Conservation (phyloP, 148 eudicot genomes). For the Heliosperma pusillum region DNA sequence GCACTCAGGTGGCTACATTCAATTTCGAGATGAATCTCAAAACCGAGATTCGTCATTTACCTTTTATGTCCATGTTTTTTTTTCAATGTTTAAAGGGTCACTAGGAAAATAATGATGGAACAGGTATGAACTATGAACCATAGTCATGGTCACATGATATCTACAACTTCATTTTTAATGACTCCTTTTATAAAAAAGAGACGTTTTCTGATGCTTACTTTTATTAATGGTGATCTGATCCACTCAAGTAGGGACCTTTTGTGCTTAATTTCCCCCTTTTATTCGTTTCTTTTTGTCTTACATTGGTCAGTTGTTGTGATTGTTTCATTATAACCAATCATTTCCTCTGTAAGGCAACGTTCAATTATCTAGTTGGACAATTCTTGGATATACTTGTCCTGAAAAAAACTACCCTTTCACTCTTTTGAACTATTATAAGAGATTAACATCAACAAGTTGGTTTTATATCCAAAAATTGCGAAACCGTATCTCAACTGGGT, state of each 20-base stretch:
- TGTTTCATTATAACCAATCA: slow-evolving; percentile 5
- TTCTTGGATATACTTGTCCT: too few species aligned
- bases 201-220: background rate
- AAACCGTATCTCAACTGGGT: too few species aligned
- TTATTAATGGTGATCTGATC: background rate
- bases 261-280: background rate
- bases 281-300: background rate
- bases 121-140: background rate
- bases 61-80: background rate
- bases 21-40: background rate
- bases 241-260: background rate
- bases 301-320: background rate
- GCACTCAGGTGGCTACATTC: background rate
- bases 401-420: background rate
- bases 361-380: slow-evolving; percentile 4
- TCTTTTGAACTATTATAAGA: background rate
- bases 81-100: background rate
- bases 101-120: background rate
- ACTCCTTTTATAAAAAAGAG: background rate
- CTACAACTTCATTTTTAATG: background rate
- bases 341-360: background rate
- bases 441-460: background rate
- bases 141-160: background rate
- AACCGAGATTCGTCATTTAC: background rate
- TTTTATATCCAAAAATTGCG: too few species aligned